Conservation (phyloP, 2,329 filamentous ascomycete species). For the Nemania serpens region DNA sequence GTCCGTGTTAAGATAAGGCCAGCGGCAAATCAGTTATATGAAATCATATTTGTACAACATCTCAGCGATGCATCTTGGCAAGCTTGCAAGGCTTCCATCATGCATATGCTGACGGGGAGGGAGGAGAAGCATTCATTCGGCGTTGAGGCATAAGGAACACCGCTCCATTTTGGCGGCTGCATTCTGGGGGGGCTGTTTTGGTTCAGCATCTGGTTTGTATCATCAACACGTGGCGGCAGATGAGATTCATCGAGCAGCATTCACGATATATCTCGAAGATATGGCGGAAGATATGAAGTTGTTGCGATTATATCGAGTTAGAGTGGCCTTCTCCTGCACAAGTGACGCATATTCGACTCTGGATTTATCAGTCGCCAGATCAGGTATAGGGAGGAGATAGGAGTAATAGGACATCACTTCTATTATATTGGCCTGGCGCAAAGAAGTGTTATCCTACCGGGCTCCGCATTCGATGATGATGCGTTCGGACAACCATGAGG, state of each 20-base stretch:
- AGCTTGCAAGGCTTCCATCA: background rate
- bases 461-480: too few relatives aligned
- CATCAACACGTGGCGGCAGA: background rate
- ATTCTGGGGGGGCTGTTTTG: constrained; percentile 3
- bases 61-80: constrained; percentile 1
- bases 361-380: background rate
- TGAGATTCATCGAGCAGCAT: constrained; percentile 2
- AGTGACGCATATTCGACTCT: background rate
- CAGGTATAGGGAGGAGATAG: too few relatives aligned
- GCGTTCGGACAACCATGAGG: too few relatives aligned
- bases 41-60: constrained; percentile 17
- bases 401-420: too few relatives aligned
- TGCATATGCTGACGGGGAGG: constrained; percentile 5
- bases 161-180: background rate
- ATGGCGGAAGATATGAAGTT: background rate
- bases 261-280: background rate
- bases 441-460: too few relatives aligned
- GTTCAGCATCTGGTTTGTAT: background rate
- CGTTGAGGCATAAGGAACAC: constrained; percentile 12
- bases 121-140: constrained; percentile 20
- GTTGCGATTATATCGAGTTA: background rate
- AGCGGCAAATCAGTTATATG: background rate
- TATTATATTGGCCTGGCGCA: too few relatives aligned
- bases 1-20: constrained; percentile 15
- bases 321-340: background rate